These are phyloP conservation scores for Tubosaeta sp. DNA, from an alignment of 768 basidiomycete genomes.

Conservation along the genomic window DNA sequence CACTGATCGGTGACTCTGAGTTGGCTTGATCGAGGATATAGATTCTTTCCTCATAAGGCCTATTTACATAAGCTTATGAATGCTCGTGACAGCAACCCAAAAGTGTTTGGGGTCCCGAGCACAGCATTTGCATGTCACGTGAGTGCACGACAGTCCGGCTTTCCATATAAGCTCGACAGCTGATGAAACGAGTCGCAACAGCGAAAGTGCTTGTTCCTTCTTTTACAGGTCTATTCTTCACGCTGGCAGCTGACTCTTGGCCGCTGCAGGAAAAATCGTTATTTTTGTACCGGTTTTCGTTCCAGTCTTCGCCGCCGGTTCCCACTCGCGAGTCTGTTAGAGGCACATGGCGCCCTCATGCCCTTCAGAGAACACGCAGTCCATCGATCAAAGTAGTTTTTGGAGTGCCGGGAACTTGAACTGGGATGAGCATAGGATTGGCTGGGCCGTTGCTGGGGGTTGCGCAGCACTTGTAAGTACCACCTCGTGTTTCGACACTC, in stretches of 20 bases:
- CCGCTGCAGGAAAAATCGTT: slow-evolving; percentile 1
- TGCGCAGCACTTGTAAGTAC: slow-evolving; percentile 52
- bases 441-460: slow-evolving; percentile 68
- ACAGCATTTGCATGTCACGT: too few species aligned
- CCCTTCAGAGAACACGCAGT: slow-evolving; percentile 46
- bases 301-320: neutral
- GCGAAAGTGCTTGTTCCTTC: neutral
- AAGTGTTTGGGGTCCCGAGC: too few species aligned
- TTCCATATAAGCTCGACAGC: neutral
- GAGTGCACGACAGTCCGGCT: too few species aligned
- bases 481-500: neutral
- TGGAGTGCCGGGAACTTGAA: slow-evolving; percentile 52
- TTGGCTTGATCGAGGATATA: neutral
- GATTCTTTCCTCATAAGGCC: neutral
- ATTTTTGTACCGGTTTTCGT: slow-evolving; percentile 6
- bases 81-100: too few species aligned
- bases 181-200: neutral
- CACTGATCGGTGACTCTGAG: too few species aligned
- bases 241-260: slow-evolving; percentile 5
- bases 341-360: slow-evolving; percentile 34
- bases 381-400: slow-evolving; percentile 57
- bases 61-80: slow-evolving; percentile 6
- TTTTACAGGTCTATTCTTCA: neutral
- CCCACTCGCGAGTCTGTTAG: neutral
- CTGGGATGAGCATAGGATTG: slow-evolving; percentile 64